Conservation (phyloP, 768 basidiomycete genomes). For the Pulveroboletus sp. region DNA sequence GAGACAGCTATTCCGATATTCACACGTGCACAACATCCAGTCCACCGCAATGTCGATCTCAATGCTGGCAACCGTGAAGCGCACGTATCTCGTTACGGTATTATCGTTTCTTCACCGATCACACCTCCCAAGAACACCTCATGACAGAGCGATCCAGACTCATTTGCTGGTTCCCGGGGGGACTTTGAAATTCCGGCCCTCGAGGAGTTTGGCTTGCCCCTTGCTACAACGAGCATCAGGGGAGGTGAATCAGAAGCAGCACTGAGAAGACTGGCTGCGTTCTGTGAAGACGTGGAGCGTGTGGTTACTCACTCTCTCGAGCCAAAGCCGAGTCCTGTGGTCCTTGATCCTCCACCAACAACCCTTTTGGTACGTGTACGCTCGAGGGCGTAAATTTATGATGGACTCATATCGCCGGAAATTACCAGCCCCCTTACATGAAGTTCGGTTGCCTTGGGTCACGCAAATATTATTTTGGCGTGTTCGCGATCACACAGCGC, state of each 20-base stretch:
- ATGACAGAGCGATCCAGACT: conserved; percentile 16
- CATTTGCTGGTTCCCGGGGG: conserved; percentile 14
- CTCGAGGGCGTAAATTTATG: conserved; percentile 8
- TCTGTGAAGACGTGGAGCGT: conserved; percentile 15
- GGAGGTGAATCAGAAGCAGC: conserved; percentile 25
- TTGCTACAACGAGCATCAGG: conserved; percentile 27
- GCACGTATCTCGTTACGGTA: conserved; percentile 14
- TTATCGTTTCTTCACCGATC: conserved; percentile 14
- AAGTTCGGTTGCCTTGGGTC: conserved; percentile 19
- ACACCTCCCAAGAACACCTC: conserved; percentile 6
- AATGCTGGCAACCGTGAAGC: conserved; percentile 13
- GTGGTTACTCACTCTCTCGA: conserved; percentile 15
- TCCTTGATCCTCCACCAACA: conserved; percentile 20
- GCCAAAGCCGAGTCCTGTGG: conserved; percentile 7
- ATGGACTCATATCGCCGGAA: conserved; percentile 15
- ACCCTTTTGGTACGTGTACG: conserved; percentile 18
- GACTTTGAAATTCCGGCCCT: conserved; percentile 24
- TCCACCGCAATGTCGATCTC: conserved; percentile 11
- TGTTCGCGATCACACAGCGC: conserved; percentile 6
- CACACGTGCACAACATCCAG: conserved; percentile 14
- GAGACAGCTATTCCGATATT: conserved; percentile 8
- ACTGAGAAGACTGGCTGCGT: conserved; percentile 11
- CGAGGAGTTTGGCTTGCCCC: conserved; percentile 14
- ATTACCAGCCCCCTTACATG: conserved; percentile 17
- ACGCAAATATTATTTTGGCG: conserved; percentile 16